Percentiles rank a stretch among this genome's conserved stretches.
Evolutionary conservation across 495 filamentous ascomycete species (phyloP).

Genomic region (Mycothermus thermophilus): DNA sequence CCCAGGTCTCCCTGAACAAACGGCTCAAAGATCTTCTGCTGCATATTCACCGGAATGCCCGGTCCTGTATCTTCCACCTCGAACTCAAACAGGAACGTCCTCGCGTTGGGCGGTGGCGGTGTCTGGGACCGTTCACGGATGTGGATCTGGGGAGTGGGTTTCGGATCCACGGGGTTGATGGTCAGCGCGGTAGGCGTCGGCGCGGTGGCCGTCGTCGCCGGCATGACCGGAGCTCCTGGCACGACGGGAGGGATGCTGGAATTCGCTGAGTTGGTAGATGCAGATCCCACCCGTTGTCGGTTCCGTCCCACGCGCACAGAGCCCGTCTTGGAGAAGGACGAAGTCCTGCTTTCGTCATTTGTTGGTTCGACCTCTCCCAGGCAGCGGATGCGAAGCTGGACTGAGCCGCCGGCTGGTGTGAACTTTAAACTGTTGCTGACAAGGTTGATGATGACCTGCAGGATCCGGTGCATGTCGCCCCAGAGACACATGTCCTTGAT

Average conservation of each 20-base stretch:
- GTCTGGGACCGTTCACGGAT: conserved; percentile 44
- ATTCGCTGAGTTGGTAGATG: conserved; percentile 33
- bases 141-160: conserved; percentile 32
- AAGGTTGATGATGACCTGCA: conserved; percentile 85
- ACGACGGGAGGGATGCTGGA: conserved; percentile 13
- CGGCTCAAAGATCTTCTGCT: conserved; percentile 76
- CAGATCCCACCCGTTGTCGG: conserved; percentile 33
- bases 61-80: conserved; percentile 83
- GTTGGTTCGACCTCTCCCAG: conserved; percentile 38
- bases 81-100: conserved; percentile 60
- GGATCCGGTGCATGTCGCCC: conserved; percentile 81
- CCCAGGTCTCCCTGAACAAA: conserved; percentile 87
- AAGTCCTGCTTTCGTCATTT: conserved; percentile 31
- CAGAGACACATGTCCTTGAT: conserved; percentile 63
- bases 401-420: conserved; percentile 62
- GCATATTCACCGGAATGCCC: conserved; percentile 67
- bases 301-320: conserved; percentile 25
- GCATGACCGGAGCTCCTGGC: too few relatives aligned
- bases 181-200: conserved; percentile 33
- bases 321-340: conserved; percentile 35
- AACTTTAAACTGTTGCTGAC: conserved; percentile 91
- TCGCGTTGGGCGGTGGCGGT: conserved; percentile 45
- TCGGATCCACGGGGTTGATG: conserved; percentile 46
- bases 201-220: conserved; percentile 17
- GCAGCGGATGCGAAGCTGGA: conserved; percentile 61